A percentile compares a stretch with the other conserved stretches of the same genome.
Evolutionary conservation across 352 stramenopile species (phyloP).

Genomic region (Pilasporangium apinafurcum): DNA sequence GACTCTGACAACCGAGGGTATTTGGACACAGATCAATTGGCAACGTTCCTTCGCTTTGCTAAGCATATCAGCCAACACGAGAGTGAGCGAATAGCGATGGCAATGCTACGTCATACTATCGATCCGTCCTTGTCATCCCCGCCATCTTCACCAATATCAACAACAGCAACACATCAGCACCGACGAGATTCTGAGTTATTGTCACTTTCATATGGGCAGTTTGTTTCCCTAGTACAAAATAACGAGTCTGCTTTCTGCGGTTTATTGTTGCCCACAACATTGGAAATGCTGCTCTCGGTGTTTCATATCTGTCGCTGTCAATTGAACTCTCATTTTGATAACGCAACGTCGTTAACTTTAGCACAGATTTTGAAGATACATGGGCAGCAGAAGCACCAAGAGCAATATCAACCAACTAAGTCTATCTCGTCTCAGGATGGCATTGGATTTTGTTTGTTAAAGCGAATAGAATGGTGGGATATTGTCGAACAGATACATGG

Average conservation of each 20-base stretch:
- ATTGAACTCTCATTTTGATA: background rate
- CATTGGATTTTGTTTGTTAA: too few relatives aligned
- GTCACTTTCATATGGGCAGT: constrained; percentile 9
- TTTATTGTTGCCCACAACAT: constrained; percentile 4
- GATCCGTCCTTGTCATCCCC: constrained; percentile 2
- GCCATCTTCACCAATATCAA: constrained; percentile 1
- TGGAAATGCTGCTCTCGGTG: constrained; percentile 17
- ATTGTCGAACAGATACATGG: too few relatives aligned
- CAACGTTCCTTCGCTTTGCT: constrained; percentile 11
- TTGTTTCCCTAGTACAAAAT: constrained; percentile 10
- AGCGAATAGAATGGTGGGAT: too few relatives aligned
- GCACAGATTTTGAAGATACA: background rate
- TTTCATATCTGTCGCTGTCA: constrained; percentile 13
- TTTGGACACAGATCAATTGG: constrained; percentile 13
- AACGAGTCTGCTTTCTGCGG: background rate
- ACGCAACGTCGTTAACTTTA: background rate
- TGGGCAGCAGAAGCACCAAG: too few relatives aligned
- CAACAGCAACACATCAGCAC: too few relatives aligned
- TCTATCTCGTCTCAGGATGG: too few relatives aligned
- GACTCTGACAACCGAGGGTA: constrained; percentile 22
- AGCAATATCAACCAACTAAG: too few relatives aligned
- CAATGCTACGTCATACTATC: background rate
- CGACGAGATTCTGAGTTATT: too few relatives aligned
- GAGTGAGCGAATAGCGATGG: constrained; percentile 8
- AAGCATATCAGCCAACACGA: constrained; percentile 4